A percentile compares a stretch with the other conserved stretches of the same genome.
Evolutionary conservation across 2,329 filamentous ascomycete genomes (phyloP).

Genomic region (Talaromyces islandicus): DNA sequence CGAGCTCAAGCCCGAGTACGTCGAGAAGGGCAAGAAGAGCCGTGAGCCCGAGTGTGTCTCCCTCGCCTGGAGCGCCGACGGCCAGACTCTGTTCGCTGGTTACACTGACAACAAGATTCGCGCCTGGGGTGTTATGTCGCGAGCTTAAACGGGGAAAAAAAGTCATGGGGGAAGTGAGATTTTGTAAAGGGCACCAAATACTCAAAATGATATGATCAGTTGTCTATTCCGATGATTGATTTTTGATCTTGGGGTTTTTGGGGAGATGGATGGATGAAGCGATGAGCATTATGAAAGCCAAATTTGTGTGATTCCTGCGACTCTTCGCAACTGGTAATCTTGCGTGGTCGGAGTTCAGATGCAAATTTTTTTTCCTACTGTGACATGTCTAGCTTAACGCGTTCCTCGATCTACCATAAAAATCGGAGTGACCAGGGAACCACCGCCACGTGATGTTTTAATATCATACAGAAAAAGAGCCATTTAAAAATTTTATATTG

Average conservation of each 20-base stretch:
- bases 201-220: slow-evolving; percentile 9
- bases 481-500: slow-evolving; percentile 27
- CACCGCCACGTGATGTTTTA: slow-evolving; percentile 32
- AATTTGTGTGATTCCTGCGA: neutral
- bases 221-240: slow-evolving; percentile 12
- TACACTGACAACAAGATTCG: slow-evolving; percentile 99
- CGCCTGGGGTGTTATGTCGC: slow-evolving; percentile 95
- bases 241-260: slow-evolving; percentile 6
- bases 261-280: slow-evolving; percentile 32
- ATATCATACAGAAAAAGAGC: slow-evolving; percentile 28
- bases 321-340: slow-evolving; percentile 1
- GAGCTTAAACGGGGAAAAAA: slow-evolving; percentile 59
- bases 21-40: slow-evolving; percentile 96
- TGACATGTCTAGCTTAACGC: slow-evolving; percentile 33
- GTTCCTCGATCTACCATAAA: slow-evolving; percentile 20
- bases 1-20: slow-evolving; percentile 98
- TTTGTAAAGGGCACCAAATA: slow-evolving; percentile 13
- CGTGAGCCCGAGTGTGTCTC: slow-evolving; percentile 96
- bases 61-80: slow-evolving; percentile 96
- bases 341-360: neutral
- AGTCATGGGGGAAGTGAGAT: slow-evolving; percentile 6
- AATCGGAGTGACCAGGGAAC: slow-evolving; percentile 28
- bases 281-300: slow-evolving; percentile 28
- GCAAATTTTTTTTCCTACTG: slow-evolving; percentile 18
- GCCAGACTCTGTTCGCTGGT: slow-evolving; percentile 98